Evolutionary conservation across 2,329 filamentous ascomycete genomes (phyloP).

Genomic region (Botryosphaeria dothidea): DNA sequence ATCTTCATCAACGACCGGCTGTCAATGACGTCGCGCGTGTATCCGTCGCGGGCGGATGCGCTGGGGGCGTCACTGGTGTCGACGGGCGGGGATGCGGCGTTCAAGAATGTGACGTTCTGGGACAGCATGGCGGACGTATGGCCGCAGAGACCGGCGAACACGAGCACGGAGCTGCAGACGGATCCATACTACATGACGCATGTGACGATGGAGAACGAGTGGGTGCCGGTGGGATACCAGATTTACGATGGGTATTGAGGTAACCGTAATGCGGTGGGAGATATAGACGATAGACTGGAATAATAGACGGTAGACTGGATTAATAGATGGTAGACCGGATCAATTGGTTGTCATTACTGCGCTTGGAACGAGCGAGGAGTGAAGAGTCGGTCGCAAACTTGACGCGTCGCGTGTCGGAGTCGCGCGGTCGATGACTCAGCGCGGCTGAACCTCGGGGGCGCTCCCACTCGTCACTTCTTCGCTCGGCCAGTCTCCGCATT

Average conservation of each 20-base stretch:
- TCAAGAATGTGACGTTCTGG: constrained; percentile 12
- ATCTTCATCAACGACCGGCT: constrained; percentile 48
- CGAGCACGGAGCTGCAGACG: constrained; percentile 9
- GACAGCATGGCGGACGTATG: constrained; percentile 12
- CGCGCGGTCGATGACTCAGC: no score
- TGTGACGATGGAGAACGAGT: constrained; percentile 8
- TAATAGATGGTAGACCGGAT: no score
- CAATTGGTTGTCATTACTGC: no score
- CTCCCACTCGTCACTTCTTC: no score
- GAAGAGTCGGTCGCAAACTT: no score
- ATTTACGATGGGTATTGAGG: constrained; percentile 13
- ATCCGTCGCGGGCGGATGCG: constrained; percentile 43
- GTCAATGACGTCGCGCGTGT: constrained; percentile 46
- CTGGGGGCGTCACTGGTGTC: neutral
- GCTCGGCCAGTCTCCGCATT: no score
- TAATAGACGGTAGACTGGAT: no score
- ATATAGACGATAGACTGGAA: no score
- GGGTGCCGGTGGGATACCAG: constrained; percentile 7
- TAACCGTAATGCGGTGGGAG: no score
- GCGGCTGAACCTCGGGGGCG: no score
- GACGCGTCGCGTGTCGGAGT: no score
- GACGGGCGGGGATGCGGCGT: neutral
- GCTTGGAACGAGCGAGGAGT: no score
- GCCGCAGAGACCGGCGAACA: constrained; percentile 12
- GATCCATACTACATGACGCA: constrained; percentile 18